These are phyloP conservation scores for Kalanchoe fedtschenkoi DNA, from an alignment of 164 flowering plant species.

Conservation along the genomic window DNA sequence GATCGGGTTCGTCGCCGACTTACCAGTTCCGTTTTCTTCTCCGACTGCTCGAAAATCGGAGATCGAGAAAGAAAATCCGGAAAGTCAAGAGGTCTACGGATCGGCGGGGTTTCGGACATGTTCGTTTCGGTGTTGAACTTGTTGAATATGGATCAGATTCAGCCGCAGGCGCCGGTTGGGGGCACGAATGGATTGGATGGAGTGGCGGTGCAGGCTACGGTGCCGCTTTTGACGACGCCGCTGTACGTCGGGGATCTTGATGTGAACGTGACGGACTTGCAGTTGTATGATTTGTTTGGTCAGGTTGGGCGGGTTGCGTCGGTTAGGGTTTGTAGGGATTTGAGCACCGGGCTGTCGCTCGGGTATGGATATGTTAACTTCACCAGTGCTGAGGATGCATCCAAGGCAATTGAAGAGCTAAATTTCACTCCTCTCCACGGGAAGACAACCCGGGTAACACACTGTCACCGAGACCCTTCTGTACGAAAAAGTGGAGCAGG, in stretches of 20 bases:
- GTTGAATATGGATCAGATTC: too few relatives aligned
- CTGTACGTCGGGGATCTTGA: not conserved
- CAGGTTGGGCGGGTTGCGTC: conserved; percentile 17
- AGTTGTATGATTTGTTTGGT: conserved; percentile 19
- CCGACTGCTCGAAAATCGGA: too few relatives aligned
- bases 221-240: not conserved
- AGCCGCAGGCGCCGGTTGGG: too few relatives aligned
- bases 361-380: conserved; percentile 24
- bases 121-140: too few relatives aligned
- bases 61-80: too few relatives aligned
- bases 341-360: conserved; percentile 18
- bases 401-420: conserved; percentile 28
- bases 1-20: too few relatives aligned
- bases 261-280: conserved; percentile 16
- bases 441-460: conserved; percentile 30
- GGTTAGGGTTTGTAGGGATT: too few relatives aligned
- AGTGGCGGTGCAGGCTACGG: not conserved
- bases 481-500: conserved; percentile 36
- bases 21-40: too few relatives aligned
- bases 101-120: too few relatives aligned
- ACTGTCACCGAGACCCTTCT: conserved; percentile 31
- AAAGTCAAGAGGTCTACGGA: too few relatives aligned
- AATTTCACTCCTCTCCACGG: conserved; percentile 33
- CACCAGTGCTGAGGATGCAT: conserved; percentile 19
- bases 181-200: too few relatives aligned